A percentile compares a stretch with the other conserved stretches of the same genome.
Conservation (phyloP, 169 alveolate genomes). For the Plasmodium gonderi region DNA sequence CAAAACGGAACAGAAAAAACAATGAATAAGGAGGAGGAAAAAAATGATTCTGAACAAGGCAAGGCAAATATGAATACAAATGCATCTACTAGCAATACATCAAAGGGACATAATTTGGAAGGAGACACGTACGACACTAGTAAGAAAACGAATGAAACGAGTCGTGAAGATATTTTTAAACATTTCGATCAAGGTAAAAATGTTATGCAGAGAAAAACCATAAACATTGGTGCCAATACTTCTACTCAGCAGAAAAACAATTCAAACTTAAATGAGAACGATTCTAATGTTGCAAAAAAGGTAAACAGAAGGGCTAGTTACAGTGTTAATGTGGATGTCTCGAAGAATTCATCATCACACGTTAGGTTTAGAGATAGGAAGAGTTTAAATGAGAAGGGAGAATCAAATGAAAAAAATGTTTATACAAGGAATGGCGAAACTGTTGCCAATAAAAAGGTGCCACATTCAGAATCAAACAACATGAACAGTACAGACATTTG, state of each 20-base stretch:
- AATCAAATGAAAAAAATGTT: not conserved
- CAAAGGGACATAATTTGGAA: not conserved
- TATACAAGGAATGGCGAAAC: no score
- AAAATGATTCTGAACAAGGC: not conserved
- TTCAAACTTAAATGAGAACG: not conserved
- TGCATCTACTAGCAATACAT: not conserved
- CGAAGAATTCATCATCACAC: not conserved
- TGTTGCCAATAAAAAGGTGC: no score
- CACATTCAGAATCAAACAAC: no score
- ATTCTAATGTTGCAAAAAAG: not conserved
- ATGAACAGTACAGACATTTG: no score
- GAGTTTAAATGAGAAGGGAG: not conserved
- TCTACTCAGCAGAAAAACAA: not conserved
- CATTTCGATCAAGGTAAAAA: not conserved
- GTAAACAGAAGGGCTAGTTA: constrained; percentile 42
- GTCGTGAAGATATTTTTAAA: not conserved
- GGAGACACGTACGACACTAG: not conserved
- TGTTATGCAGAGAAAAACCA: not conserved
- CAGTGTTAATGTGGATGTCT: not conserved
- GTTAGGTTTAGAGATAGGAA: constrained; percentile 3
- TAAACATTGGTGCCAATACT: not conserved
- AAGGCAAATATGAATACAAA: not conserved
- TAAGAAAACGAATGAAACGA: not conserved
- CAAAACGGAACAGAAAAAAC: not conserved
- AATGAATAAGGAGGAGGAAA: not conserved